phyloP scores from a whole-genome alignment of 768 basidiomycete species.

The Mycena rebaudengoi region DNA sequence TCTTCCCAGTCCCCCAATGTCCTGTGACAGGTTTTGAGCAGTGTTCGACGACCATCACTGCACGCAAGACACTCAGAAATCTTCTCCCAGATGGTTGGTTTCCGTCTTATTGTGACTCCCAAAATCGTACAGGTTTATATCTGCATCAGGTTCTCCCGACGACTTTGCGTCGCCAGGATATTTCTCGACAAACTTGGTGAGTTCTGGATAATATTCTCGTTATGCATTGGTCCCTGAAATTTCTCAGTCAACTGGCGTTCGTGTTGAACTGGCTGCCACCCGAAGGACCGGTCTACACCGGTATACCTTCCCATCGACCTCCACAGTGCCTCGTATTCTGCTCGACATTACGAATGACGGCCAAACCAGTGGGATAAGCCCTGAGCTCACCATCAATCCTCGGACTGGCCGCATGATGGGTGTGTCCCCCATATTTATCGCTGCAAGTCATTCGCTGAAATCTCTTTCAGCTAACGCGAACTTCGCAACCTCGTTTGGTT shows the following conservation, averaged over 20 bases:
- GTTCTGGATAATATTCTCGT: neutral
- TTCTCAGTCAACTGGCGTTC: conserved; percentile 60
- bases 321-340: conserved; percentile 58
- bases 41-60: conserved; percentile 56
- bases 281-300: conserved; percentile 67
- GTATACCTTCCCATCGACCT: conserved; percentile 61
- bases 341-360: conserved; percentile 74
- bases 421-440: neutral
- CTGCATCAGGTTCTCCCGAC: conserved; percentile 57
- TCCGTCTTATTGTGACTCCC: neutral
- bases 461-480: conserved; percentile 47
- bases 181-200: conserved; percentile 67
- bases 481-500: conserved; percentile 68
- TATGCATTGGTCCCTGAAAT: neutral
- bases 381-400: conserved; percentile 57
- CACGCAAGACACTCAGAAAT: conserved; percentile 58
- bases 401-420: conserved; percentile 60
- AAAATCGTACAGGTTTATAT: too few relatives aligned
- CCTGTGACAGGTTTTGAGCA: conserved; percentile 52
- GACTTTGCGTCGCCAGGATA: conserved; percentile 73
- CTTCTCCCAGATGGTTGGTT: conserved; percentile 57
- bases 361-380: conserved; percentile 57
- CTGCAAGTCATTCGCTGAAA: neutral
- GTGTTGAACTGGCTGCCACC: conserved; percentile 67
- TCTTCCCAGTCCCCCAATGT: conserved; percentile 63